phyloP scores from a whole-genome alignment of 1,284 basidiomycete genomes.

The Heliocybe sulcata region DNA sequence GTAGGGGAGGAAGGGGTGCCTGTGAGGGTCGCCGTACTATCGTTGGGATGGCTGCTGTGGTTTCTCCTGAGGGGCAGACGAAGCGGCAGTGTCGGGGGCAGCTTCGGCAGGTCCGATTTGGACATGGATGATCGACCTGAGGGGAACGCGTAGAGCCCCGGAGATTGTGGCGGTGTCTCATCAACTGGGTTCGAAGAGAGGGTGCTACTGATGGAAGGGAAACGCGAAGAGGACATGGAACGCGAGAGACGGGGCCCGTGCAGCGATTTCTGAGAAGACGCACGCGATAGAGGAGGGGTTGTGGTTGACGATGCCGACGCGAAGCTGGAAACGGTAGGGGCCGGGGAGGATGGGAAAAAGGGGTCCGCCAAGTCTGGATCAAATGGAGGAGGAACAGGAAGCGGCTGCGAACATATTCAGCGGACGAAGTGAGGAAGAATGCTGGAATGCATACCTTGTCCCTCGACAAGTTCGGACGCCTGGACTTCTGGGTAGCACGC shows the following conservation, averaged over 20 bases:
- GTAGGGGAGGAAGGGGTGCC: neutral
- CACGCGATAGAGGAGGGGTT: neutral
- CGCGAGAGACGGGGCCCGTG: neutral
- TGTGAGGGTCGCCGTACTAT: neutral
- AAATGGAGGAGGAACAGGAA: neutral
- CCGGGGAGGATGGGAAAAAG: neutral
- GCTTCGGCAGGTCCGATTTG: neutral
- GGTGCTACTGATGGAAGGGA: slow-evolving; percentile 1
- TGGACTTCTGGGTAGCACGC: neutral
- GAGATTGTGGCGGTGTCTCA: neutral
- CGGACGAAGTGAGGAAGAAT: neutral
- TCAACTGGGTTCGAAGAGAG: neutral
- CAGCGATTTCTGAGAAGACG: neutral
- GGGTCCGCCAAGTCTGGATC: neutral
- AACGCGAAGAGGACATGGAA: neutral
- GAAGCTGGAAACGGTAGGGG: neutral
- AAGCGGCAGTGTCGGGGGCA: neutral
- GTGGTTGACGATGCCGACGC: neutral
- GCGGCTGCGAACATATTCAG: neutral
- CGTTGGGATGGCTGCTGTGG: neutral
- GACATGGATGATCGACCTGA: neutral
- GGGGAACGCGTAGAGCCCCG: neutral
- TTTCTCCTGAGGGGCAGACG: neutral
- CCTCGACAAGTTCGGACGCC: neutral
- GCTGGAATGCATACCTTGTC: neutral